Evolutionary conservation across 2,329 filamentous ascomycete genomes (phyloP).

Genomic region (Hysterium pulicare): DNA sequence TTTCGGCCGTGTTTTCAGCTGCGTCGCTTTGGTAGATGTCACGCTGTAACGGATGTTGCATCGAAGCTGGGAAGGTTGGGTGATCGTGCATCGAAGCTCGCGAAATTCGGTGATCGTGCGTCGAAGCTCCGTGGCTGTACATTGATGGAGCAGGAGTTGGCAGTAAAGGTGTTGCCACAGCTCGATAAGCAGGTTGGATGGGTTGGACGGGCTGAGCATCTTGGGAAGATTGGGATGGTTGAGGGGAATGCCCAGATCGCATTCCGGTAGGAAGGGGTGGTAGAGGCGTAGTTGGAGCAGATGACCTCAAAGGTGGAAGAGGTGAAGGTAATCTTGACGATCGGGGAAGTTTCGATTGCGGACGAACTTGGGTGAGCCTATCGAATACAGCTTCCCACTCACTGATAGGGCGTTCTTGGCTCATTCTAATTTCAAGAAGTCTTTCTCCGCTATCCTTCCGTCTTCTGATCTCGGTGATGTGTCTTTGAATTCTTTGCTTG

Average conservation of each 20-base stretch:
- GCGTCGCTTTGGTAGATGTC: slow-evolving; percentile 26
- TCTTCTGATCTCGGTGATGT: slow-evolving; percentile 42
- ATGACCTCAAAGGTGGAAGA: slow-evolving; percentile 23
- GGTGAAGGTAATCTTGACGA: slow-evolving; percentile 23
- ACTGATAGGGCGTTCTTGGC: slow-evolving; percentile 40
- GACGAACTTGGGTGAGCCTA: slow-evolving; percentile 23
- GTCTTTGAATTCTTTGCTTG: slow-evolving; percentile 41
- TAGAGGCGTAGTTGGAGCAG: slow-evolving; percentile 7
- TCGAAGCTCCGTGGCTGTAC: slow-evolving; percentile 26
- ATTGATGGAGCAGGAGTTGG: slow-evolving; percentile 29
- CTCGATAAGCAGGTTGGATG: slow-evolving; percentile 17
- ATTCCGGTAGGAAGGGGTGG: too few species aligned
- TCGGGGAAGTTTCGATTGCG: slow-evolving; percentile 5
- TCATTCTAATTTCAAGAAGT: slow-evolving; percentile 34
- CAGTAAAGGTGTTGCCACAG: slow-evolving; percentile 27
- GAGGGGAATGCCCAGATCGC: slow-evolving; percentile 16
- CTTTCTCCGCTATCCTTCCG: slow-evolving; percentile 34
- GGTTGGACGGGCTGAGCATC: slow-evolving; percentile 17
- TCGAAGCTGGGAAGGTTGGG: slow-evolving; percentile 24
- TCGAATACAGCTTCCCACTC: slow-evolving; percentile 37
- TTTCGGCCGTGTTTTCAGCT: slow-evolving; percentile 54
- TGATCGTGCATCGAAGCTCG: too few species aligned
- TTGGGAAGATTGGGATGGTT: slow-evolving; percentile 9
- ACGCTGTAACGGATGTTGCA: slow-evolving; percentile 32
- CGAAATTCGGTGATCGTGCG: too few species aligned